Conservation (phyloP, 768 basidiomycete genomes). For the Auricularia cornea region DNA sequence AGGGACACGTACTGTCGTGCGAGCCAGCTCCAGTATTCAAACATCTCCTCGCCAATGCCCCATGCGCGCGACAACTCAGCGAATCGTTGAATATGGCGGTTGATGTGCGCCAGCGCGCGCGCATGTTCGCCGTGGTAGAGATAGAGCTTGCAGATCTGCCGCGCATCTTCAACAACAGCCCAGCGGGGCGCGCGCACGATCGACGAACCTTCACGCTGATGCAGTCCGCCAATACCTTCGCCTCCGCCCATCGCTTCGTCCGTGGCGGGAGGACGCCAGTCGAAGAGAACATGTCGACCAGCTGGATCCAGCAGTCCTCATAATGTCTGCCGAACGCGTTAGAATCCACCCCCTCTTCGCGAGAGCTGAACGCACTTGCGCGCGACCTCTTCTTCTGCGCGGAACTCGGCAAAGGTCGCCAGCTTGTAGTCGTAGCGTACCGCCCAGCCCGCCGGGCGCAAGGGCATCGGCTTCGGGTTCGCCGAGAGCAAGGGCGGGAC, state of each 20-base stretch:
- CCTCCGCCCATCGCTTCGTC: slow-evolving; percentile 97
- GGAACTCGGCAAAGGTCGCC: slow-evolving; percentile 92
- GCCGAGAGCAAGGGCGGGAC: slow-evolving; percentile 37
- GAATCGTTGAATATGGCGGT: slow-evolving; percentile 76
- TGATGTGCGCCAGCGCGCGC: slow-evolving; percentile 77
- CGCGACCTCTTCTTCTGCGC: slow-evolving; percentile 87
- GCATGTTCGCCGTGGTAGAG: slow-evolving; percentile 85
- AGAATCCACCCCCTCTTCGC: too few relatives aligned
- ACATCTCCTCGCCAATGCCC: slow-evolving; percentile 95
- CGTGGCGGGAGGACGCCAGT: slow-evolving; percentile 80
- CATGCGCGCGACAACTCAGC: slow-evolving; percentile 81
- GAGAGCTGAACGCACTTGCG: slow-evolving; percentile 55
- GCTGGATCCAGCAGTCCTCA: slow-evolving; percentile 81
- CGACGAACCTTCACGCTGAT: slow-evolving; percentile 76
- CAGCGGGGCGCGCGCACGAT: not conserved
- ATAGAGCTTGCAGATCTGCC: slow-evolving; percentile 82
- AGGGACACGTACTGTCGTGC: slow-evolving; percentile 66
- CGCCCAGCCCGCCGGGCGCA: slow-evolving; percentile 87
- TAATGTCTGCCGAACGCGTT: slow-evolving; percentile 61
- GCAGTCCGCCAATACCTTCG: slow-evolving; percentile 92
- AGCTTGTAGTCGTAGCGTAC: slow-evolving; percentile 97
- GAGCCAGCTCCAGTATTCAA: slow-evolving; percentile 97
- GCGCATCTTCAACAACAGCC: not conserved
- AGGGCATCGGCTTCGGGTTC: slow-evolving; percentile 45
- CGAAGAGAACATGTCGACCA: slow-evolving; percentile 84